phyloP scores from a whole-genome alignment of 371 early-diverging fungal species.

The Chytridium lagenaria region DNA sequence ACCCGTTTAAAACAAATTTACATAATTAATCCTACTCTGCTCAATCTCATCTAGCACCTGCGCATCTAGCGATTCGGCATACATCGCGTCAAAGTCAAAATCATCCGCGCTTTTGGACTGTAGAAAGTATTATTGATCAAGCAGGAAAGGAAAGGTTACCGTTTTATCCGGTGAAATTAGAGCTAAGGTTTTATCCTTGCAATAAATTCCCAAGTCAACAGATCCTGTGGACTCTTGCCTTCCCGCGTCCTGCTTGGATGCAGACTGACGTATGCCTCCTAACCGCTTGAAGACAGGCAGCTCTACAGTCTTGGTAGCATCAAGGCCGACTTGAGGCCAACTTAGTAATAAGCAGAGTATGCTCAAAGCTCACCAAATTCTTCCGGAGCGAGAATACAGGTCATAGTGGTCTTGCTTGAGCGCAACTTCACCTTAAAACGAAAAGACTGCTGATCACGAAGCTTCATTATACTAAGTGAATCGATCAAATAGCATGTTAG shows the following conservation, averaged over 20 bases:
- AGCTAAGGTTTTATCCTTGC: no score
- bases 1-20: no score
- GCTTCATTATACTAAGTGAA: constrained; percentile 39
- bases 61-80: constrained; percentile 4
- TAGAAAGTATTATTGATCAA: neutral
- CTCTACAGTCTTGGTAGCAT: no score
- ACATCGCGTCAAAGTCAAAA: constrained; percentile 1
- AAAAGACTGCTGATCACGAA: constrained; percentile 41
- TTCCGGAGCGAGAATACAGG: constrained; percentile 39
- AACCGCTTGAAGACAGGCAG: no score
- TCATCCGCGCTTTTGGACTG: neutral
- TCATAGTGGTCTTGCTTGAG: constrained; percentile 13
- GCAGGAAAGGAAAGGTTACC: neutral
- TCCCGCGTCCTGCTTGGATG: neutral
- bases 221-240: neutral
- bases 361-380: constrained; percentile 39
- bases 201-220: constrained; percentile 2
- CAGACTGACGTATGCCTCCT: neutral
- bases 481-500: neutral
- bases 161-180: no score
- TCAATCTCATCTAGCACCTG: neutral
- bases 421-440: constrained; percentile 25
- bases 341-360: no score
- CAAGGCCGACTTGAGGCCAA: no score
- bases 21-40: neutral